Evolutionary conservation across 371 early-diverging fungal genomes (phyloP).

Genomic region (Mucor indicus): DNA sequence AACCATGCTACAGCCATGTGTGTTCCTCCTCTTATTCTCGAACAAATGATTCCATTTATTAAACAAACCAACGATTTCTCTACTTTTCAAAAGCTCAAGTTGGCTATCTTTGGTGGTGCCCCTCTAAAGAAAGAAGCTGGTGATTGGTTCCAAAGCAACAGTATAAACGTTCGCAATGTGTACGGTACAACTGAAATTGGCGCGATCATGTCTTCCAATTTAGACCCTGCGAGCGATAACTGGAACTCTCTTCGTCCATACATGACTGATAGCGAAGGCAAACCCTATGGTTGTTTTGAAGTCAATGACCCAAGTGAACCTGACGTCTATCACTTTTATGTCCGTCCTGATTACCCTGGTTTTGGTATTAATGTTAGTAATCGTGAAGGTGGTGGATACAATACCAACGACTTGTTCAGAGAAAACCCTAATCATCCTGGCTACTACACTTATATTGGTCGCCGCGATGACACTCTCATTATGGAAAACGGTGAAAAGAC

Average conservation of each 20-base stretch:
- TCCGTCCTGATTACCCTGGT: constrained; percentile 5
- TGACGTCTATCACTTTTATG: constrained; percentile 10
- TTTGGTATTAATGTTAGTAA: constrained; percentile 22
- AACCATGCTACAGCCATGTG: constrained; percentile 6
- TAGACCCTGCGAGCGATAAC: neutral
- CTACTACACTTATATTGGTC: constrained; percentile 25
- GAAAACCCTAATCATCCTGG: constrained; percentile 19
- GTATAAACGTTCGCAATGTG: constrained; percentile 6
- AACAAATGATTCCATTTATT: constrained; percentile 14
- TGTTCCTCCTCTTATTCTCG: constrained; percentile 11
- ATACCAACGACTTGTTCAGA: constrained; percentile 33
- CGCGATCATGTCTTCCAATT: constrained; percentile 3
- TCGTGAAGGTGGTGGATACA: constrained; percentile 31
- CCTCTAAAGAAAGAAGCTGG: constrained; percentile 43
- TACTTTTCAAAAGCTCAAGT: constrained; percentile 12
- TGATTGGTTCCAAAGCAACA: constrained; percentile 7
- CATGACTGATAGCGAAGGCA: neutral
- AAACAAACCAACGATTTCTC: constrained; percentile 9
- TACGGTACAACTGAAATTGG: constrained; percentile 19
- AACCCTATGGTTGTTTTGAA: constrained; percentile 9
- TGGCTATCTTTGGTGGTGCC: constrained; percentile 79
- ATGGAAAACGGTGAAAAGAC: constrained; percentile 49
- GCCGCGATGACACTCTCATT: constrained; percentile 37
- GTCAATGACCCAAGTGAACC: neutral
- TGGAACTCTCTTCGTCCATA: constrained; percentile 8